Evolutionary conservation across 1,284 basidiomycete species (phyloP), one percentile per base, ranked within the genome.

Genomic region (Ceratobasidium sp.): DNA sequence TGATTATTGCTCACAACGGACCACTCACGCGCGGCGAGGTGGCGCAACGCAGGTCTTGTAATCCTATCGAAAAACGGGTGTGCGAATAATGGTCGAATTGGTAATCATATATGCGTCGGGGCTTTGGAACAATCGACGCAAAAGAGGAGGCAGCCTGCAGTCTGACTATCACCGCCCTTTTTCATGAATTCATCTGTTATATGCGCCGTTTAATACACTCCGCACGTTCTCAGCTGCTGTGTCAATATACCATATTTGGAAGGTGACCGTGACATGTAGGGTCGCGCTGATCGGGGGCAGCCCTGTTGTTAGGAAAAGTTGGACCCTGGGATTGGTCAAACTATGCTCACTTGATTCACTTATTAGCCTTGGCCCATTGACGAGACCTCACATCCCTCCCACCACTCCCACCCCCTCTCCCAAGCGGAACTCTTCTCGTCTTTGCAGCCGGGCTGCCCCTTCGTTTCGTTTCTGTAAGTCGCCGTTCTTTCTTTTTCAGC

Each of bases 281-380:
- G 58, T 34, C 19, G 58, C 19, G 37, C 58, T 61, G 58, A 61
- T 61, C 58, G 58, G 58, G 58, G 58, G 58, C 19, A n/a, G 24
- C 68, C 68, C 59, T 16, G 69, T 73, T 27, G 69, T 63, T 31
- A 73, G 37, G 69, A 59, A 54, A 59, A 59, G 11, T 41, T 61
- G 48, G 69, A 73, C 69, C 69, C 69, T 73, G 69, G 37, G 59
- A 62, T 73, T 58, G 69, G 69, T 24, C 69, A 63, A 48, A 63
- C 46, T 22, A 58, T 29, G 54, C 34, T 27, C 54, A 54, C 31
- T 34, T 31, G 24, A n/a, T 51, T 48, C 59, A 7, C 46, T 73
- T 73, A 73, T 73, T 51, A 54, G 69, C 58, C 31, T 22, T 22
- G 29, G 69, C n/a, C 27, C 56, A 27, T 54, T 46, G 27, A 22